phyloP scores from a whole-genome alignment of 371 early-diverging fungal genomes.

The Paraphysoderma sedebokerense region DNA sequence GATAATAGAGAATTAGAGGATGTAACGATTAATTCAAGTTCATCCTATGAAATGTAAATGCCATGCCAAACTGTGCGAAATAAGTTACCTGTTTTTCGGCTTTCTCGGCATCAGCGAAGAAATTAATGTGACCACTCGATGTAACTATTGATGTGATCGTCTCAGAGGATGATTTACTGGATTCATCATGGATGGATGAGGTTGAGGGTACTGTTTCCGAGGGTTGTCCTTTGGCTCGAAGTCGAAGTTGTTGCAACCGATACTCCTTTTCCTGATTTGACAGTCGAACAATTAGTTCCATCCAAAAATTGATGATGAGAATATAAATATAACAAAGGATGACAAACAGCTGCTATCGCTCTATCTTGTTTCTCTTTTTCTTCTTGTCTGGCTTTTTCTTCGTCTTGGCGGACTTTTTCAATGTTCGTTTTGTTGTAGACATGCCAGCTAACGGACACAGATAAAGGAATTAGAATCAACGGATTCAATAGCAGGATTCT shows the following conservation, averaged over 20 bases:
- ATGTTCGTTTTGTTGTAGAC: constrained; percentile 55
- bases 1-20: too few relatives aligned
- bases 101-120: constrained; percentile 31
- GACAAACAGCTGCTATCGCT: constrained; percentile 25
- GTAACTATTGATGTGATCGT: not conserved
- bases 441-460: constrained; percentile 34
- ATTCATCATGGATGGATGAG: not conserved
- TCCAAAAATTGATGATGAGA: not conserved
- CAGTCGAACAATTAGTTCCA: not conserved
- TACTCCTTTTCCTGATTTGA: constrained; percentile 50
- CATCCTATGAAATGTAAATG: not conserved
- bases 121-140: constrained; percentile 26
- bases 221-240: constrained; percentile 19
- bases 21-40: too few relatives aligned
- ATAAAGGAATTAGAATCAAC: not conserved
- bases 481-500: not conserved
- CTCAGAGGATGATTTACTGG: not conserved
- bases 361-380: constrained; percentile 24
- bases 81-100: constrained; percentile 8
- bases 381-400: constrained; percentile 36
- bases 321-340: not conserved
- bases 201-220: not conserved
- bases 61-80: not conserved
- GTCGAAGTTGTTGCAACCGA: constrained; percentile 23
- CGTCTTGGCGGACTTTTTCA: constrained; percentile 46